Evolutionary conservation across 768 basidiomycete genomes (phyloP), one percentile per base, ranked within the genome.

Genomic region (Pleurotus citrinopileatus): DNA sequence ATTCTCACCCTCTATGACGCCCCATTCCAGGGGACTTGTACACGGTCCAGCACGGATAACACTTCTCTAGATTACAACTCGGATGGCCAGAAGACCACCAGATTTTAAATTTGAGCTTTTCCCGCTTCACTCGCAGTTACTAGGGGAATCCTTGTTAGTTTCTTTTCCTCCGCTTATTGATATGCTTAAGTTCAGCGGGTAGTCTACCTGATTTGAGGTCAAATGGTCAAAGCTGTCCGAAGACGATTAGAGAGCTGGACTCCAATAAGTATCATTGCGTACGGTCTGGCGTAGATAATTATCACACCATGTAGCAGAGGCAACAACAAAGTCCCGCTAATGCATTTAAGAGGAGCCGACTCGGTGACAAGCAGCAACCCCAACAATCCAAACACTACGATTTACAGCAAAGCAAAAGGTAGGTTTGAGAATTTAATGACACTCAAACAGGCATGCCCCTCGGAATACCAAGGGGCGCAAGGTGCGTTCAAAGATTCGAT

Each of bases 131-230:
- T 87, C 81, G 83, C 85, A 83, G 86, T 83, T 87, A 87, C 86
- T 86, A 83, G 78, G 83, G 86, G 82, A 87, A 87, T 86, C 86
- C 85, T 85, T 80, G 86, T 87, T 87, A 86, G 84, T 88, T 88
- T 86, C 86, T 88, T 88, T 87, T 87, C 86, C 86, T 87, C 84
- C 81, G 80, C 86, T 88, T 86, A 86, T 85, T 87, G 82, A 87
- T 87, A 86, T 86, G 84, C 86, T 87, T 86, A 87, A 87, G 82
- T 87, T 86, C 83, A 84, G 84, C 79, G 81, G 32, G 86, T 87
- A 86, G 76, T 83, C 84, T 82, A 79, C 83, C 82, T 83, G 83
- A 86, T 85, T 81, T 84, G 84, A 87, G 84, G 82, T 83, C 84
- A 80, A 72, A 73, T 63, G 54, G 57, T 59, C 54, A 56, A 55